These are phyloP conservation scores for Talaromyces sp. DNA, from an alignment of 2,329 filamentous ascomycete genomes.

Conservation along the genomic window DNA sequence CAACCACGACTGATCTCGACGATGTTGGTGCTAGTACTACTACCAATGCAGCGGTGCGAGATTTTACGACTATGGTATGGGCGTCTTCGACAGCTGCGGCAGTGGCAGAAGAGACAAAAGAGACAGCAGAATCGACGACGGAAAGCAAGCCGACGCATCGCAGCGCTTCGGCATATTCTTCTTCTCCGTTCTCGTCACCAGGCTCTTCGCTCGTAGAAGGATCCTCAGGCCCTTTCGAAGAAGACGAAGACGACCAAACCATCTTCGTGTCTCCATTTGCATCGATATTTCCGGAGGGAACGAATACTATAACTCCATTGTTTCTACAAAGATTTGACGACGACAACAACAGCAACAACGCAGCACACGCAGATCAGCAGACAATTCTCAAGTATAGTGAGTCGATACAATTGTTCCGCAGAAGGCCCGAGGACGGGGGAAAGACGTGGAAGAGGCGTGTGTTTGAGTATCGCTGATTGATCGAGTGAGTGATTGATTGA, in stretches of 20 bases:
- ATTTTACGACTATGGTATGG: conserved; percentile 7
- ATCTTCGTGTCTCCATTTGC: conserved; percentile 9
- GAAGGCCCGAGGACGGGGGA: conserved; percentile 28
- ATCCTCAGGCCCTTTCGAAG: background rate
- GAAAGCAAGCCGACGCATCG: background rate
- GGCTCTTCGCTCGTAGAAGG: conserved; percentile 1
- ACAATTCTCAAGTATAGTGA: conserved; percentile 30
- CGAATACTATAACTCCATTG: conserved; percentile 10
- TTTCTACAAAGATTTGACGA: conserved; percentile 11
- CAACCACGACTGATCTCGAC: background rate
- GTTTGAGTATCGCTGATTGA: conserved; percentile 31
- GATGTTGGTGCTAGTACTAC: background rate
- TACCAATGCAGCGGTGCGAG: background rate
- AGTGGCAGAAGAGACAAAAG: background rate
- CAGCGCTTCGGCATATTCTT: conserved; percentile 1
- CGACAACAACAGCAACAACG: background rate
- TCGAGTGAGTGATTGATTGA: background rate
- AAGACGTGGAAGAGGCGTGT: conserved; percentile 36
- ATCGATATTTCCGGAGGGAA: conserved; percentile 14
- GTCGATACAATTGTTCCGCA: conserved; percentile 31
- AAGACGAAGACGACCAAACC: background rate
- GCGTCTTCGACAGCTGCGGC: background rate
- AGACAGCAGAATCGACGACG: background rate
- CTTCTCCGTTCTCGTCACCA: conserved; percentile 4
- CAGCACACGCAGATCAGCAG: background rate